A percentile compares a stretch with the other conserved stretches of the same genome.
These are phyloP conservation scores for Cryptosporidium bovis DNA, from an alignment of 169 alveolate species.

Conservation along the genomic window DNA sequence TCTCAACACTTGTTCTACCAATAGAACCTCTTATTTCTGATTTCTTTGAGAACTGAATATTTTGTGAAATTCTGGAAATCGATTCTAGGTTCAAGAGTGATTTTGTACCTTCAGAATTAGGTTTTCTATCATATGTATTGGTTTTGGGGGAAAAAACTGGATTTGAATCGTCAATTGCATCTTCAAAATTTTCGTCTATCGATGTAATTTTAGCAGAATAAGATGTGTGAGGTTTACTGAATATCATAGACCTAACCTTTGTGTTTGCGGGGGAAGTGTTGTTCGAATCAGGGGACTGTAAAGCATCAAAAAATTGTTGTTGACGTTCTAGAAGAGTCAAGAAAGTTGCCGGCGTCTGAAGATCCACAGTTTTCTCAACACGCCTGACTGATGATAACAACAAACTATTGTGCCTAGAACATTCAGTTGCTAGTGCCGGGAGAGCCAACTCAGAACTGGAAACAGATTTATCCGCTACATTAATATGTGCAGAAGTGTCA, in stretches of 20 bases:
- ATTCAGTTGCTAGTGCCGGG: slow-evolving; percentile 70
- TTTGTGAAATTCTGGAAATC: slow-evolving; percentile 53
- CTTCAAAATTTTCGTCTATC: slow-evolving; percentile 57
- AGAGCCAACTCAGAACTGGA: slow-evolving; percentile 37
- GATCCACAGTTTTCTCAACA: slow-evolving; percentile 32
- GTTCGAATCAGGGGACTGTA: slow-evolving; percentile 57
- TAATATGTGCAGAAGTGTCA: not conserved
- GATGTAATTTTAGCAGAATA: slow-evolving; percentile 12
- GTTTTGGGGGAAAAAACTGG: slow-evolving; percentile 37
- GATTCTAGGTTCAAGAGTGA: slow-evolving; percentile 45
- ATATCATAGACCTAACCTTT: slow-evolving; percentile 28
- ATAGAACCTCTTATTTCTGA: slow-evolving; percentile 38
- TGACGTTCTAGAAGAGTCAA: slow-evolving; percentile 56
- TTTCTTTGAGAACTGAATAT: slow-evolving; percentile 45
- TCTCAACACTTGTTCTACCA: slow-evolving; percentile 25
- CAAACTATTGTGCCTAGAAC: slow-evolving; percentile 55
- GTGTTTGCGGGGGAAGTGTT: slow-evolving; percentile 32
- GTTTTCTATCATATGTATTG: slow-evolving; percentile 9
- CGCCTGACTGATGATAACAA: slow-evolving; percentile 56
- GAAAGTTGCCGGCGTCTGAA: slow-evolving; percentile 71
- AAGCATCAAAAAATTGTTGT: slow-evolving; percentile 67
- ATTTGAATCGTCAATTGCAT: slow-evolving; percentile 71
- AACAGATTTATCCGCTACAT: not conserved
- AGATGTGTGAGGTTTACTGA: slow-evolving; percentile 35
- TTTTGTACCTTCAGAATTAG: slow-evolving; percentile 2